Percentiles rank a stretch among this genome's conserved stretches.
Conservation (phyloP, 176 grass and related monocot species). For the Carex kokanica region DNA sequence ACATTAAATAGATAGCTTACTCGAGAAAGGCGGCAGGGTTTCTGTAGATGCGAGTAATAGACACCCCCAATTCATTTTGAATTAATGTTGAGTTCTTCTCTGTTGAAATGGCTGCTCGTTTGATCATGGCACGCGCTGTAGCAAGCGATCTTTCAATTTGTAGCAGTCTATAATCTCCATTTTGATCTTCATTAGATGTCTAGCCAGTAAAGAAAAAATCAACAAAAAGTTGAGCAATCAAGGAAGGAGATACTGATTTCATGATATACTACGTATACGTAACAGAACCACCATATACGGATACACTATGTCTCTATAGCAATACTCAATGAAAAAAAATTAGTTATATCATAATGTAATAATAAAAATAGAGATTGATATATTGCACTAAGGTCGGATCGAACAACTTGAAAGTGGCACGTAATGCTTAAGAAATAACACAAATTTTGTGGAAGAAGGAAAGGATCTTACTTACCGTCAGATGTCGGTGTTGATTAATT, state of each 20-base stretch:
- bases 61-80: conserved; percentile 5
- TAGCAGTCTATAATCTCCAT: neutral
- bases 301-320: neutral
- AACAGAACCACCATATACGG: neutral
- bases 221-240: neutral
- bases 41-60: conserved; percentile 12
- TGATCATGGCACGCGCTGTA: neutral
- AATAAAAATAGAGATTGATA: neutral
- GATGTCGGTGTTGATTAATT: neutral
- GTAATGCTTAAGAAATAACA: neutral
- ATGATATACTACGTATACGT: neutral
- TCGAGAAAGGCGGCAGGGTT: neutral
- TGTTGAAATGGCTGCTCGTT: neutral
- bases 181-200: neutral
- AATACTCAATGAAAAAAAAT: neutral
- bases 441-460: neutral
- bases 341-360: too few species aligned
- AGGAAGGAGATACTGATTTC: neutral
- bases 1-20: neutral
- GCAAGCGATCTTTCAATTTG: conserved; percentile 5
- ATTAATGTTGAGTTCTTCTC: neutral
- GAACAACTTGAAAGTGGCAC: neutral
- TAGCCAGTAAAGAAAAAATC: neutral
- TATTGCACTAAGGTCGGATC: neutral
- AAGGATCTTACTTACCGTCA: neutral